Evolutionary conservation across 805 yeast genomes (phyloP), one percentile per base, ranked within the genome.

Genomic region (Starmerella floricola): DNA sequence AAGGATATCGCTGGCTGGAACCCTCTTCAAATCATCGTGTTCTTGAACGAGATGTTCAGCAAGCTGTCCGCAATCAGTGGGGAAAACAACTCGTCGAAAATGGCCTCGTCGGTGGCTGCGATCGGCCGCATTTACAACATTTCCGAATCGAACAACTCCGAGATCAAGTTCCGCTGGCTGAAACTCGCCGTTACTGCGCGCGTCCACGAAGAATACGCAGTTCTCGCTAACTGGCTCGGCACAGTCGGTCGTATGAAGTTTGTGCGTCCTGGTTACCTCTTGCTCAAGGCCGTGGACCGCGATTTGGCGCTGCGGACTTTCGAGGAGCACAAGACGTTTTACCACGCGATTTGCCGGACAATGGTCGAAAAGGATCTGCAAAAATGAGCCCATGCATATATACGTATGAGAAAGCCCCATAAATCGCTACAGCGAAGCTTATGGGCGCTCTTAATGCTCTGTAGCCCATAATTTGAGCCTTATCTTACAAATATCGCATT

Each of bases 241-340:
- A 77, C 87, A 2, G 91, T 86, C 18, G 95, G 95, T 17, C 73
- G 95, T 67, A 86, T 86, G 95, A 86, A 86, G 65, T 86, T 78
- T 57, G 94, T 83, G 20, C 73, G 95, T 61, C 94, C 95, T 24
- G 84, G 91, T 3, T 85, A 76, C 62, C 69, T 74, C 34, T 63
- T 78, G 46, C 66, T 86, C 48, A 72, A 74, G 55, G 55, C 62
- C 6, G 88, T 78, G 19, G 80, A 82, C 59, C 73, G 72, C 34
- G 65, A 68, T 13, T 65, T 78, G 49, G 95, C 95, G 0, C 54
- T 77, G 12, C 56, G 56, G 3, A 82, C 87, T 4, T 86, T 81
- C 63, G 64, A 64, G 36, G 70, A 70, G 57, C 70, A 68, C 56
- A 73, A 76, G 57, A 57, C 58, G 19, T 65, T 69, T 37, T 86